Percentiles rank a stretch among this genome's conserved stretches.
Evolutionary conservation across 768 basidiomycete species (phyloP).

Genomic region (Lactarius sanguifluus): DNA sequence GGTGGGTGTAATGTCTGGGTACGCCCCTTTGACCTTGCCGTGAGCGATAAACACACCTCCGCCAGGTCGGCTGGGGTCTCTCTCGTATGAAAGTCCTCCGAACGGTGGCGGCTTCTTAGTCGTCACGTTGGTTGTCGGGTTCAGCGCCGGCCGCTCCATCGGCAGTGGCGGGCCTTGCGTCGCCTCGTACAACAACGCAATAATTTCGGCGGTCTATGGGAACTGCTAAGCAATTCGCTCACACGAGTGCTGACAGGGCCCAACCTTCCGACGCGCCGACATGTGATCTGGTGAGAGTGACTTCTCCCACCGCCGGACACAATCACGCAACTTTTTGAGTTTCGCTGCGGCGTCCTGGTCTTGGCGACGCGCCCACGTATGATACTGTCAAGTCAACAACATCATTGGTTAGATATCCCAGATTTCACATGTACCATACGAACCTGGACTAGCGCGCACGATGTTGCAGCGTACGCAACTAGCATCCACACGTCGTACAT

Average conservation of each 20-base stretch:
- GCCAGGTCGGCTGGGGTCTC: constrained; percentile 80
- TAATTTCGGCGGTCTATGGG: constrained; percentile 84
- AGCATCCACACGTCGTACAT: constrained; percentile 86
- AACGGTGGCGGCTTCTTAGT: constrained; percentile 51
- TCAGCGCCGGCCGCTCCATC: constrained; percentile 58
- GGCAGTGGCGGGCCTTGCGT: constrained; percentile 71
- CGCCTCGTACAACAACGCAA: constrained; percentile 86
- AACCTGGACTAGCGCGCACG: constrained; percentile 90
- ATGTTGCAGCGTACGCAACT: constrained; percentile 84
- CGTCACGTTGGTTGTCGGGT: constrained; percentile 75
- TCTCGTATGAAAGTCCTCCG: constrained; percentile 64
- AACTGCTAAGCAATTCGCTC: constrained; percentile 16
- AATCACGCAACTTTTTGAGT: constrained; percentile 79
- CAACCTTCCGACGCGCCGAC: constrained; percentile 84
- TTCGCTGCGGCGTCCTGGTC: constrained; percentile 73
- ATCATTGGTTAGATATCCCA: not conserved
- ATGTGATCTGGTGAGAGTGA: constrained; percentile 90
- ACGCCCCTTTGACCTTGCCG: constrained; percentile 33
- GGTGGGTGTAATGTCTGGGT: constrained; percentile 51
- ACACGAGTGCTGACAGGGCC: constrained; percentile 40
- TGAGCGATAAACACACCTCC: constrained; percentile 80
- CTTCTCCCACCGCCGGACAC: constrained; percentile 83
- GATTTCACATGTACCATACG: constrained; percentile 26
- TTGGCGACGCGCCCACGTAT: constrained; percentile 85
- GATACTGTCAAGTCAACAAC: constrained; percentile 57